These are phyloP conservation scores for Neofusicoccum cordaticola DNA, from an alignment of 2,329 filamentous ascomycete species.

Conservation along the genomic window DNA sequence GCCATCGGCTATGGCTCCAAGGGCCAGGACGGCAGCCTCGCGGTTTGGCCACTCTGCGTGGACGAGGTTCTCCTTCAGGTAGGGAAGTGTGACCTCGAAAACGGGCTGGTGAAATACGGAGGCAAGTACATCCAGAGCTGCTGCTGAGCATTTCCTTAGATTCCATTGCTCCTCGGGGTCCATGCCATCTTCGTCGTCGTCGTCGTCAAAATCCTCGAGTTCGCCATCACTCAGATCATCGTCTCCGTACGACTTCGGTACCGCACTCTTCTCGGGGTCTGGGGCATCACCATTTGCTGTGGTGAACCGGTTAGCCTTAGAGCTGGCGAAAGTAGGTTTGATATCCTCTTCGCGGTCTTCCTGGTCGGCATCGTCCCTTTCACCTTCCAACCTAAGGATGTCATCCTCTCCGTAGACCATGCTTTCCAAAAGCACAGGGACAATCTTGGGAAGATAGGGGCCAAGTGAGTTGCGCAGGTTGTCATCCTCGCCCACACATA, in stretches of 20 bases:
- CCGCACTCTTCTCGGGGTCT: slow-evolving; percentile 49
- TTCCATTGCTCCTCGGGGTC: slow-evolving; percentile 94
- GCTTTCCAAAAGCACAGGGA: slow-evolving; percentile 85
- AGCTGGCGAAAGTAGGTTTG: slow-evolving; percentile 84
- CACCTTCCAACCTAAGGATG: slow-evolving; percentile 77
- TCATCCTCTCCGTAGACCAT: slow-evolving; percentile 98
- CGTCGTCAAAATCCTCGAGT: slow-evolving; percentile 70
- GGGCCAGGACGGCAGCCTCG: slow-evolving; percentile 88
- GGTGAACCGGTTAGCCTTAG: slow-evolving; percentile 54
- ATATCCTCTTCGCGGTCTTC: slow-evolving; percentile 90
- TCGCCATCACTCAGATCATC: slow-evolving; percentile 86
- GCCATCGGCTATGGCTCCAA: slow-evolving; percentile 92
- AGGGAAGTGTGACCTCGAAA: slow-evolving; percentile 88
- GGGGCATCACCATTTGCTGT: slow-evolving; percentile 40
- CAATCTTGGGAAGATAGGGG: slow-evolving; percentile 77
- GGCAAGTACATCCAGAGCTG: slow-evolving; percentile 89
- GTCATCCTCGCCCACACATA: slow-evolving; percentile 85
- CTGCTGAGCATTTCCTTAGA: slow-evolving; percentile 92
- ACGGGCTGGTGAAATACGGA: slow-evolving; percentile 84
- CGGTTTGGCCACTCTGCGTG: slow-evolving; percentile 88
- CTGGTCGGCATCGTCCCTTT: slow-evolving; percentile 75
- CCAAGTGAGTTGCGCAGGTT: slow-evolving; percentile 72
- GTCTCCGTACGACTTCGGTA: slow-evolving; percentile 51
- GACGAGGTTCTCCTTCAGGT: slow-evolving; percentile 83
- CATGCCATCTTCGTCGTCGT: slow-evolving; percentile 66